Percentiles rank a stretch among this genome's conserved stretches.
Conservation (phyloP, 306 rosid species). For the Potentilla sterilis region DNA sequence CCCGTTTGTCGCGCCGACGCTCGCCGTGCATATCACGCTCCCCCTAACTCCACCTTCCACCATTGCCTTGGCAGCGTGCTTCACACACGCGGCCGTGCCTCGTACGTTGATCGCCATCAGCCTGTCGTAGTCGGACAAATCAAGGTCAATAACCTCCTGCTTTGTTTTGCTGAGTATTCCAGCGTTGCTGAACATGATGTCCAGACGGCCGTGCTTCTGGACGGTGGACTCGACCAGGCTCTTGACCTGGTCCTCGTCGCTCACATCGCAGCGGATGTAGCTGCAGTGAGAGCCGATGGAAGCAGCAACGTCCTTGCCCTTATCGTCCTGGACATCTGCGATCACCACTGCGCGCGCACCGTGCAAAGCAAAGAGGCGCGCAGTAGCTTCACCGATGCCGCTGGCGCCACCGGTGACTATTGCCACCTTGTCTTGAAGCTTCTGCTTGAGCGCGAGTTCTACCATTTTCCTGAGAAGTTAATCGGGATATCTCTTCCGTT, state of each 20-base stretch:
- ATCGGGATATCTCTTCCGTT: background rate
- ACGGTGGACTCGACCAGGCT: slow-evolving; percentile 39
- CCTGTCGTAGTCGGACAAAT: slow-evolving; percentile 30
- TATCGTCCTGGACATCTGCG: slow-evolving; percentile 50
- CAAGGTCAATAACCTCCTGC: slow-evolving; percentile 34
- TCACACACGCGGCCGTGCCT: slow-evolving; percentile 48
- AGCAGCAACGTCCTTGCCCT: slow-evolving; percentile 37
- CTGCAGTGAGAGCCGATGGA: slow-evolving; percentile 41
- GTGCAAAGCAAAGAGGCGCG: slow-evolving; percentile 29
- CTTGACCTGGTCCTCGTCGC: slow-evolving; percentile 47
- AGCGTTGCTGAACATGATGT: slow-evolving; percentile 71
- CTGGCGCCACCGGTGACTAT: slow-evolving; percentile 62
- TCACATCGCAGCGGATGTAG: slow-evolving; percentile 54
- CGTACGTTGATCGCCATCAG: slow-evolving; percentile 30
- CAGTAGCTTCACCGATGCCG: slow-evolving; percentile 64
- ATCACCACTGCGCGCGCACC: slow-evolving; percentile 51
- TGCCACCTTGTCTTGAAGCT: slow-evolving; percentile 46
- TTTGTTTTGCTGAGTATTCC: slow-evolving; percentile 26
- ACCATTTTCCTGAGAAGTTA: background rate
- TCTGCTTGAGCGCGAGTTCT: background rate
- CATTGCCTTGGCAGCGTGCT: slow-evolving; percentile 53
- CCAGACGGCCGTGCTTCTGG: slow-evolving; percentile 33
- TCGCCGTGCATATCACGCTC: slow-evolving; percentile 49
- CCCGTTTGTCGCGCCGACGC: slow-evolving; percentile 9
- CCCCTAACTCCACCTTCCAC: slow-evolving; percentile 42